Evolutionary conservation across 495 filamentous ascomycete species (phyloP).

Genomic region (Neurospora hispaniola): DNA sequence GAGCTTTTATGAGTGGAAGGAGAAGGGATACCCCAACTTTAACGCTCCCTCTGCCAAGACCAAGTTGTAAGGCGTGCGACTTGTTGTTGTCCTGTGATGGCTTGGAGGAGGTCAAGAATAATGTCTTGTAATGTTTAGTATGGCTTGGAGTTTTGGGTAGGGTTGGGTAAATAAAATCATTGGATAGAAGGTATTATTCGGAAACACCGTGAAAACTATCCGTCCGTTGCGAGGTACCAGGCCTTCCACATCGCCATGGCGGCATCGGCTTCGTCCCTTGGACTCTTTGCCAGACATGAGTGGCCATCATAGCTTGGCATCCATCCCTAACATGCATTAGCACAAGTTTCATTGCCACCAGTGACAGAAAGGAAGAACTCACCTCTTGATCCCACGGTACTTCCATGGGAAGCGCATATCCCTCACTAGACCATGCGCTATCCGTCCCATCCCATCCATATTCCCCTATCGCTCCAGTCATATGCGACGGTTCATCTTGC

Average conservation of each 20-base stretch:
- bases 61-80: not conserved
- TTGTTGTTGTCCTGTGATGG: not conserved
- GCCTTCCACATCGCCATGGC: not conserved
- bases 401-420: not conserved
- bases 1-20: slow-evolving; percentile 20
- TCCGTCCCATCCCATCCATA: not conserved
- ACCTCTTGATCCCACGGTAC: not conserved
- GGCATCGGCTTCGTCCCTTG: not conserved
- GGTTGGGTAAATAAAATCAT: not conserved
- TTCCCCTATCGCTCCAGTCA: not conserved
- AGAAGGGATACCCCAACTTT: slow-evolving; percentile 13
- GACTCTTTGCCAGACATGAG: not conserved
- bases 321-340: not conserved
- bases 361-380: not conserved
- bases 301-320: not conserved
- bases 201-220: not conserved
- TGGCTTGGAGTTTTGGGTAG: not conserved
- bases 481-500: not conserved
- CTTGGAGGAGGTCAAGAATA: not conserved
- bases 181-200: not conserved
- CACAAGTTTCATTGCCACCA: not conserved
- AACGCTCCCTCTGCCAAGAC: not conserved
- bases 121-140: not conserved
- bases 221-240: not conserved
- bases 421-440: not conserved